Conservation (phyloP, 768 basidiomycete genomes). For the Suillus sp. region DNA sequence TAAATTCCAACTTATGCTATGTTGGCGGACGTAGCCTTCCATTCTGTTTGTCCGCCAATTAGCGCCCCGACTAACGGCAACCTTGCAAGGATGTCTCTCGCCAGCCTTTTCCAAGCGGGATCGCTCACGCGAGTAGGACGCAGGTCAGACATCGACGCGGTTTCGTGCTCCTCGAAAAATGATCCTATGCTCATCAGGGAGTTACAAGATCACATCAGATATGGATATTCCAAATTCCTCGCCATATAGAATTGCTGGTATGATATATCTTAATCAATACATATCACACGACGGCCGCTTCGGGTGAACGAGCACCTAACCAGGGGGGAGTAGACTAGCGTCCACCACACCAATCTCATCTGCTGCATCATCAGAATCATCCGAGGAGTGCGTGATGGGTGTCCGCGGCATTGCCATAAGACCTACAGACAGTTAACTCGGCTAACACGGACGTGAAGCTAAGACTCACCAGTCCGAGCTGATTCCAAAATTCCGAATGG, state of each 20-base stretch:
- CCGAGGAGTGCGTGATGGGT: constrained; percentile 65
- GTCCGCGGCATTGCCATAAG: constrained; percentile 99
- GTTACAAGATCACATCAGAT: neutral
- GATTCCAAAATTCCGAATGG: constrained; percentile 97
- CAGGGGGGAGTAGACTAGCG: constrained; percentile 91
- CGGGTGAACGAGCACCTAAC: constrained; percentile 46
- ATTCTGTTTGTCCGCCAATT: too few species aligned
- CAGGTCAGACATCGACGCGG: too few species aligned
- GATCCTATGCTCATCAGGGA: neutral
- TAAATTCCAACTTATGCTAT: too few species aligned
- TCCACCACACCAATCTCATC: constrained; percentile 71
- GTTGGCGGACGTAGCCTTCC: too few species aligned
- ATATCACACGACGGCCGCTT: neutral
- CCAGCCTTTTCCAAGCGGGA: too few species aligned
- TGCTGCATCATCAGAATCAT: constrained; percentile 57
- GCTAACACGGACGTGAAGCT: constrained; percentile 6
- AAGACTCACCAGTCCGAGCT: constrained; percentile 80
- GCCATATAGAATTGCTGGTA: neutral
- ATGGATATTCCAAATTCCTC: neutral
- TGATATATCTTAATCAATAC: constrained; percentile 1
- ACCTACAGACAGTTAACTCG: constrained; percentile 47
- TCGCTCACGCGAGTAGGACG: too few species aligned
- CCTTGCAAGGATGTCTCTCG: too few species aligned
- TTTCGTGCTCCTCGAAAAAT: too few species aligned
- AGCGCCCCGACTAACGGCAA: too few species aligned